phyloP scores from a whole-genome alignment of 441 rosid species.

The Jatropha podagrica region DNA sequence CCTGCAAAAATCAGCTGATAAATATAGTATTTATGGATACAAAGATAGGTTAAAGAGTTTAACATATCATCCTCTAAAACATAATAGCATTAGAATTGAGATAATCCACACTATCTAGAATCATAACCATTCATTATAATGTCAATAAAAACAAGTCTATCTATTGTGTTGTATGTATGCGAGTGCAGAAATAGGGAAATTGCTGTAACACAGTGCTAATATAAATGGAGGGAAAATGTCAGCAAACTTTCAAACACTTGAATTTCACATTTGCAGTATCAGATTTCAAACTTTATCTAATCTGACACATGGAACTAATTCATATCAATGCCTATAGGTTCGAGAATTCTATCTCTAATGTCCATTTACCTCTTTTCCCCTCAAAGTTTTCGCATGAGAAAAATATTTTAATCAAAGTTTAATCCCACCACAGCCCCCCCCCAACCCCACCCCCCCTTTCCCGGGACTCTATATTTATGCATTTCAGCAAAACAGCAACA shows the following conservation, averaged over 20 bases:
- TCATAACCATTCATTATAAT: background rate
- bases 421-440: background rate
- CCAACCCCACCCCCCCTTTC: background rate
- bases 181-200: background rate
- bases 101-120: background rate
- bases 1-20: constrained; percentile 41
- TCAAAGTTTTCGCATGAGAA: background rate
- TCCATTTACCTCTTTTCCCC: background rate
- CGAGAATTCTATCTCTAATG: background rate
- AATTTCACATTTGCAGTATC: background rate
- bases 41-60: background rate
- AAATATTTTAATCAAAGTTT: background rate
- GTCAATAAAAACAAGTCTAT: background rate
- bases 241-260: background rate
- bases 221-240: background rate
- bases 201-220: background rate
- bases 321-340: background rate
- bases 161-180: background rate
- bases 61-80: constrained; percentile 7
- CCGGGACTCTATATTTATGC: background rate
- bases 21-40: background rate
- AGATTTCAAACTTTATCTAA: constrained; percentile 5
- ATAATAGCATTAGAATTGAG: background rate
- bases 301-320: background rate
- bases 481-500: constrained; percentile 12